Evolutionary conservation across 2,329 filamentous ascomycete species (phyloP), one percentile per base, ranked within the genome.

Genomic region (Talaromyces piceae): DNA sequence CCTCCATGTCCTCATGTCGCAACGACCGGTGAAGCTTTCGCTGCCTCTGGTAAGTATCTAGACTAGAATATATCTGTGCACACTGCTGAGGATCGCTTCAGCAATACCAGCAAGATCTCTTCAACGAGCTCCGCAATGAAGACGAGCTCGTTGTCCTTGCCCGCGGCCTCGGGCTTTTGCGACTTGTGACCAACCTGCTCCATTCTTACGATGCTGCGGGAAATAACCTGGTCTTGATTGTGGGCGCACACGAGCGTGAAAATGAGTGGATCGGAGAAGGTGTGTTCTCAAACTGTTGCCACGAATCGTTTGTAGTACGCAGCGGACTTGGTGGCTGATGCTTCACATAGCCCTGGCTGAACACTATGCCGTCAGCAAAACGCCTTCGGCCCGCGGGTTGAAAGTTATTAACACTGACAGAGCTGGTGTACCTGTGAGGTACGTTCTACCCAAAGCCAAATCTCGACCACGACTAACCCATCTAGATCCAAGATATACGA

Each of bases 201-300:
- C 93, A 98, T 70, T 91, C 91, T 18, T 96, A 96, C 72, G 93
- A 98, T 78, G 91, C 90, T 1, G 89, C 89, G 3, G 93, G 93
- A 12, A 94, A 93, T 71, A 97, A 95, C 64, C 75, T 98, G 50
- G 84, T 98, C 45, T 76, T 98, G 41, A 73, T 98, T 18, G 83
- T 97, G 39, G 91, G 90, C 8, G 91, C 93, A 30, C 87, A 93
- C 54, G 90, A 96, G 28, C 83, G 88, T 54, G 93, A 98, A 65
- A 96, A 96, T 80, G 84, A 86, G 51, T 97, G 91, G 91, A 90
- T 98, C 54, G 93, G 93, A 59, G 93, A 97, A 73, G 72, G 73
- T 75, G 39, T 31, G 20, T 30, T 13, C 18, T 23, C 3, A 27
- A 16, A 5, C 22, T 26, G 44, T 25, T 25, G 20, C 23, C 25